Base-by-base conservation (phyloP, 2,329 filamentous ascomycete species). In the Ophioceras dolichostomum region DNA sequence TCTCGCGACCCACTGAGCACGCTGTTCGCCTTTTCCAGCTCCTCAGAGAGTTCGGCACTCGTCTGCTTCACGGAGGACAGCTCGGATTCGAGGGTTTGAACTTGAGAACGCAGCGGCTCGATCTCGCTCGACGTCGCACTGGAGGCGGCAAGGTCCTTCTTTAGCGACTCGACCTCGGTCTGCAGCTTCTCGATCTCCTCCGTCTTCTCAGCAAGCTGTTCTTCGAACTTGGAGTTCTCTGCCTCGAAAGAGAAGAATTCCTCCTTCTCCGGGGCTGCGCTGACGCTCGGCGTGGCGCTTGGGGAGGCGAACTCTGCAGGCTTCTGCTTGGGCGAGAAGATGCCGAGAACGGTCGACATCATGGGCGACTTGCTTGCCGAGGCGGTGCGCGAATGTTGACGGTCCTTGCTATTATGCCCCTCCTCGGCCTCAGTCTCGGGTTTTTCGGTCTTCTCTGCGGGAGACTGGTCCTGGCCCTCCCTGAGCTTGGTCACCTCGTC, bases 171-270 rank as follows among this genome's bases (percentile, higher is more conserved):
- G 20, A 93, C 74, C 47, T 91, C 76, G 3, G 65, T 59, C 46
- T 79, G 79, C 12, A 96, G 71, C 32, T 68, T 70, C 37, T 76
- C 71, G 27, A 91, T 76, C 55, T 89, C 79, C 30, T 74, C 71
- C 10, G 79, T 65, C 49, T 82, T 83, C 39, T 78, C 71, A 36
- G 77, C 68, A 4, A 91, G 57, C 46, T 91, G 81, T 1, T 73
- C 68, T 50, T 93, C 81, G n/a, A 94, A 61, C 10, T 83, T 76
- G 3, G 84, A 83, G 12, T 93, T 68, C 58, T 96, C 89, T 36
- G 81, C 80, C 41, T 96, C 88, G 48, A 87, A 93, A 0, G 87
- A 94, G 59, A 95, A 95, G 58, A 95, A 82, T 34, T 94, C 84
- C 45, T 88, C 83, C 19, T 49, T 53, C 0, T 49, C 45, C 30